Conservation (phyloP, 495 filamentous ascomycete genomes). For the Penicillium daleae region DNA sequence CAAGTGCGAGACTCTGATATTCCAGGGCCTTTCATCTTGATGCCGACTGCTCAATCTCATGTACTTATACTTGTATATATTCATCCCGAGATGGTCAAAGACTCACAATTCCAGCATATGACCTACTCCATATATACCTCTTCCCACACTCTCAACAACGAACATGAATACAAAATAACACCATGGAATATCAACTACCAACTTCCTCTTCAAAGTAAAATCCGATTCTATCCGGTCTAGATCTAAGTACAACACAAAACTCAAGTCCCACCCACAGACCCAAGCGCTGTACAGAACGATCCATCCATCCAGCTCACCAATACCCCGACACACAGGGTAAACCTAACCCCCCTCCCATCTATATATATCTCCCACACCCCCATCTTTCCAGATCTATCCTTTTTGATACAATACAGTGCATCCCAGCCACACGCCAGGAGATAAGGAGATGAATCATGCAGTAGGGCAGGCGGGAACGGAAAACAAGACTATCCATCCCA, state of each 20-base stretch:
- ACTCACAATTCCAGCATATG: not conserved
- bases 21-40: not conserved
- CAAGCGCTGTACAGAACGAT: slow-evolving; percentile 8
- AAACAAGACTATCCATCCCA: slow-evolving; percentile 18
- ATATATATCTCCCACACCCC: slow-evolving; percentile 7
- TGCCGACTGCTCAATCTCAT: not conserved
- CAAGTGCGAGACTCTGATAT: slow-evolving; percentile 12
- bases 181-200: too few relatives aligned
- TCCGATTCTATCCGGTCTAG: slow-evolving; percentile 26
- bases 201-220: slow-evolving; percentile 12
- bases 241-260: slow-evolving; percentile 27
- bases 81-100: not conserved
- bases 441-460: slow-evolving; percentile 19
- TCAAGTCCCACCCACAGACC: slow-evolving; percentile 10
- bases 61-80: slow-evolving; percentile 15
- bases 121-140: not conserved
- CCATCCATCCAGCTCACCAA: not conserved
- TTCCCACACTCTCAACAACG: not conserved
- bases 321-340: not conserved
- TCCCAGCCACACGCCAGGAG: slow-evolving; percentile 21
- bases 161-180: too few relatives aligned
- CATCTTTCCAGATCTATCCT: slow-evolving; percentile 38
- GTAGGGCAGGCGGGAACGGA: not conserved
- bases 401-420: slow-evolving; percentile 49
- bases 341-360: not conserved